These are phyloP conservation scores for Boletus holoroseus DNA, from an alignment of 1,284 basidiomycete species.

Conservation along the genomic window DNA sequence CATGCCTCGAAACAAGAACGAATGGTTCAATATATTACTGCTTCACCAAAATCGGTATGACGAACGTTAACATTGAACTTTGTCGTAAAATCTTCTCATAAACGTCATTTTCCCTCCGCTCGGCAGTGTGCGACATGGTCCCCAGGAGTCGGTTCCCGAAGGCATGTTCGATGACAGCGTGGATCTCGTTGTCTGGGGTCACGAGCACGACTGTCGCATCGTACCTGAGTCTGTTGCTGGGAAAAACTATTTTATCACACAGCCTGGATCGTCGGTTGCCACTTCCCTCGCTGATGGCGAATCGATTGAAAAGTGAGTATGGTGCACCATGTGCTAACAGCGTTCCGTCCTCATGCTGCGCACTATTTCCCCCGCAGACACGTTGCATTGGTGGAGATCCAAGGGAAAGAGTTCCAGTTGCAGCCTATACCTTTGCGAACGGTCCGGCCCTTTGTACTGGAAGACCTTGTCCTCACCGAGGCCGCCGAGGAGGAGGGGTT, in stretches of 20 bases:
- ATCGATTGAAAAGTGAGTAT: slow-evolving; percentile 74
- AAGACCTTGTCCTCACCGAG: slow-evolving; percentile 72
- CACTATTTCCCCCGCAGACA: slow-evolving; percentile 49
- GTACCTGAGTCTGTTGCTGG: slow-evolving; percentile 86
- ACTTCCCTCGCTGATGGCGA: slow-evolving; percentile 92
- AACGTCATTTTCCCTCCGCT: background rate
- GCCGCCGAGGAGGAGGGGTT: slow-evolving; percentile 72
- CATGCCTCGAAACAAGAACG: slow-evolving; percentile 83
- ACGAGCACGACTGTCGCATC: slow-evolving; percentile 97
- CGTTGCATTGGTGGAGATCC: slow-evolving; percentile 80
- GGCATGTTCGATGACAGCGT: slow-evolving; percentile 96
- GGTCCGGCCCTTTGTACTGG: slow-evolving; percentile 93
- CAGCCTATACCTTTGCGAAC: slow-evolving; percentile 84
- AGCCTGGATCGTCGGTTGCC: slow-evolving; percentile 94
- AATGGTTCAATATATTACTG: slow-evolving; percentile 94
- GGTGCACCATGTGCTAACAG: background rate
- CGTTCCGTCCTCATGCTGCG: background rate
- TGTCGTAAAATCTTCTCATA: slow-evolving; percentile 11
- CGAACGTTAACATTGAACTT: slow-evolving; percentile 20
- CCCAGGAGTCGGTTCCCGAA: slow-evolving; percentile 90
- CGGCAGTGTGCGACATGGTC: slow-evolving; percentile 83
- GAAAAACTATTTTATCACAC: slow-evolving; percentile 87
- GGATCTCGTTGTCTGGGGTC: slow-evolving; percentile 94
- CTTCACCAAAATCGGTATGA: slow-evolving; percentile 93
- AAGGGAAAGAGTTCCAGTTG: slow-evolving; percentile 82